A percentile compares a stretch with the other conserved stretches of the same genome.
These are phyloP conservation scores for Basipetospora chlamydospora DNA, from an alignment of 2,329 filamentous ascomycete genomes.

Conservation along the genomic window DNA sequence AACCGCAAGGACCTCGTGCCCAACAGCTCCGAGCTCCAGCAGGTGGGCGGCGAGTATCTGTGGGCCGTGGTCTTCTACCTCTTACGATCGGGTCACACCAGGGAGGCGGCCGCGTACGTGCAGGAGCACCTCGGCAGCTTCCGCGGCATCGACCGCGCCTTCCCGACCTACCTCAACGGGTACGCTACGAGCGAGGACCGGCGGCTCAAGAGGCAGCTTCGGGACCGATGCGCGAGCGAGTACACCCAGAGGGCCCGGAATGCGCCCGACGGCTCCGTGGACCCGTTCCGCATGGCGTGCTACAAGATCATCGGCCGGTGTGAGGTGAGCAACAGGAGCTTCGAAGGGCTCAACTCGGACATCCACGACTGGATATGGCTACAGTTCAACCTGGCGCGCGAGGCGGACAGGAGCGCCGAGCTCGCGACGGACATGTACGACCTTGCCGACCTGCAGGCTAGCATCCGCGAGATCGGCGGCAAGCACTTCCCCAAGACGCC, in stretches of 20 bases:
- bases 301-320: constrained; percentile 91
- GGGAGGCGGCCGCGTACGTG: constrained; percentile 78
- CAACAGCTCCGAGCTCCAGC: constrained; percentile 67
- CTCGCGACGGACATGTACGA: constrained; percentile 53
- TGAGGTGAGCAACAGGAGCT: constrained; percentile 48
- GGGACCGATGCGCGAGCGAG: constrained; percentile 79
- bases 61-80: constrained; percentile 95
- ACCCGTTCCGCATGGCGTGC: constrained; percentile 92
- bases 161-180: constrained; percentile 72
- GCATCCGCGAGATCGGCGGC: constrained; percentile 76
- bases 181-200: constrained; percentile 68
- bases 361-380: constrained; percentile 61
- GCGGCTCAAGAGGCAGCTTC: constrained; percentile 61
- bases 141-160: constrained; percentile 79
- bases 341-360: constrained; percentile 48
- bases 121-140: constrained; percentile 67
- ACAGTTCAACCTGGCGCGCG: constrained; percentile 54
- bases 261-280: constrained; percentile 72
- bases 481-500: constrained; percentile 77
- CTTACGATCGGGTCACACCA: constrained; percentile 67
- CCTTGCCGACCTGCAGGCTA: constrained; percentile 55
- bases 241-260: constrained; percentile 76
- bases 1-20: constrained; percentile 71
- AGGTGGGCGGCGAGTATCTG: constrained; percentile 67
- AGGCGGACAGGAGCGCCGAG: constrained; percentile 48